Evolutionary conservation across 345 rosid species (phyloP).

Genomic region (Acer yangbiense): DNA sequence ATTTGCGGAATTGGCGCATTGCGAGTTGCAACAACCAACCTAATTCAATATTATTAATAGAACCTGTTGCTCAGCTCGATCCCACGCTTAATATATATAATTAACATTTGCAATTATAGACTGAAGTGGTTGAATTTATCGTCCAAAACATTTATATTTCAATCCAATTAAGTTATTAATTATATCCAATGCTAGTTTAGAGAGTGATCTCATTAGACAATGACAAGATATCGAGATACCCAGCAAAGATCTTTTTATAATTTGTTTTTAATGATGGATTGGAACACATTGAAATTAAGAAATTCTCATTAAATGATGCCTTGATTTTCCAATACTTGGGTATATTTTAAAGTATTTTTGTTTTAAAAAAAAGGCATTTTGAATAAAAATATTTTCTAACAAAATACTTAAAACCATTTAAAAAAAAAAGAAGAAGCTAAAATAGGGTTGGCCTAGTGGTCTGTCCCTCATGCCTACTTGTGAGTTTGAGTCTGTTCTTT

Average conservation of each 20-base stretch:
- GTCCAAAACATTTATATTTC: neutral
- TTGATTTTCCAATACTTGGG: neutral
- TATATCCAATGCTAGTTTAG: neutral
- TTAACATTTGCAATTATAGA: neutral
- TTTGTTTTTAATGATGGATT: neutral
- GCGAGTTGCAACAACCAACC: neutral
- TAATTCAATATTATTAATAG: neutral
- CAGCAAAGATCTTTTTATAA: neutral
- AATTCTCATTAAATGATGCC: neutral
- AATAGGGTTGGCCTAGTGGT: no score
- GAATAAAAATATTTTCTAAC: no score
- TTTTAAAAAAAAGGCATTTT: neutral
- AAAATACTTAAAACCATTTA: no score
- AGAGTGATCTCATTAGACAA: neutral
- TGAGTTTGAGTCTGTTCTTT: no score
- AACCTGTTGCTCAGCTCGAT: neutral
- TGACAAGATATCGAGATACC: neutral
- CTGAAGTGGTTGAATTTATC: neutral
- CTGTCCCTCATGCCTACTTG: no score
- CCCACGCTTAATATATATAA: neutral
- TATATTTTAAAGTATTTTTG: no score
- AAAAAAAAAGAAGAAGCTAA: no score
- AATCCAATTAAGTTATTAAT: neutral
- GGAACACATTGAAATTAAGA: neutral
- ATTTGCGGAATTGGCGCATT: neutral